Conservation (phyloP, 768 basidiomycete genomes). For the Kwoniella mangroviensis region DNA sequence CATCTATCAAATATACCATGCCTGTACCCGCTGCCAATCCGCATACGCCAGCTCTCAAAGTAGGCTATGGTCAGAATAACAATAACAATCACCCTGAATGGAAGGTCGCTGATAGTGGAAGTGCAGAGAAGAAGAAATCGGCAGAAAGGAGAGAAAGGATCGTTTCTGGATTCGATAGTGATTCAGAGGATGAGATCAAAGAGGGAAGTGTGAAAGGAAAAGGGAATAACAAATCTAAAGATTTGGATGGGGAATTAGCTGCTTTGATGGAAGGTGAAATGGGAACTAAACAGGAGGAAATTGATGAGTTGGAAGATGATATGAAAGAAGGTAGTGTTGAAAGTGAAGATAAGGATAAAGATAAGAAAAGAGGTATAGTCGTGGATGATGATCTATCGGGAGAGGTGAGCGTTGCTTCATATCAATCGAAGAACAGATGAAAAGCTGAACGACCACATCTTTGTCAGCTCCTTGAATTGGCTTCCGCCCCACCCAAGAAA, state of each 20-base stretch:
- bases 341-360: slow-evolving; percentile 2
- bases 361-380: slow-evolving; percentile 20
- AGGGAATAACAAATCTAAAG: background rate
- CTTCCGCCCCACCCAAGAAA: slow-evolving; percentile 41
- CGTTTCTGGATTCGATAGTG: slow-evolving; percentile 31
- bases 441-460: too few species aligned
- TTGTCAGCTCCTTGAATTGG: slow-evolving; percentile 36
- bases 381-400: slow-evolving; percentile 36
- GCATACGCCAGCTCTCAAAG: slow-evolving; percentile 17
- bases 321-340: slow-evolving; percentile 15
- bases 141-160: slow-evolving; percentile 28
- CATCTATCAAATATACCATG: slow-evolving; percentile 28
- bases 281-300: slow-evolving; percentile 19
- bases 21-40: slow-evolving; percentile 12
- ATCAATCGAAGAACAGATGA: too few species aligned
- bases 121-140: slow-evolving; percentile 23
- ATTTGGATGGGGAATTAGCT: slow-evolving; percentile 17
- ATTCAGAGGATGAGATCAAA: slow-evolving; percentile 26
- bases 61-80: slow-evolving; percentile 12
- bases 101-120: slow-evolving; percentile 18
- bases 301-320: slow-evolving; percentile 38
- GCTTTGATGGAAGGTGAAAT: slow-evolving; percentile 14
- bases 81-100: slow-evolving; percentile 17
- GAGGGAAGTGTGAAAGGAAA: slow-evolving; percentile 11
- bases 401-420: slow-evolving; percentile 30